A percentile compares a stretch with the other conserved stretches of the same genome.
Evolutionary conservation across 1,284 basidiomycete genomes (phyloP).

Genomic region (Ceratobasidium sp.): DNA sequence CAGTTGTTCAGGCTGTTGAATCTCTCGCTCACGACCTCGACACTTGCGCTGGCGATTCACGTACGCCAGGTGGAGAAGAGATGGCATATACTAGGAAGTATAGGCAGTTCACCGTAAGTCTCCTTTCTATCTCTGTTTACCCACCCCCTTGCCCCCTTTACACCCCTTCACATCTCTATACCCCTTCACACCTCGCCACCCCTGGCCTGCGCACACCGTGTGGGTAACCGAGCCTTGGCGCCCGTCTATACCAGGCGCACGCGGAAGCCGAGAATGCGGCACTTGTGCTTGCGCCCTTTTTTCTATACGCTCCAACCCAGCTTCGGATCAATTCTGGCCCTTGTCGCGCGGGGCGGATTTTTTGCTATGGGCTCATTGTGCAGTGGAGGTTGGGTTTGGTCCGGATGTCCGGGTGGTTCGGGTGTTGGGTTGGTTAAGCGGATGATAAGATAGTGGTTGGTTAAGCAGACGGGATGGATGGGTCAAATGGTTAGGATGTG

Average conservation of each 20-base stretch:
- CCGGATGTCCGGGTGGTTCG: too few relatives aligned
- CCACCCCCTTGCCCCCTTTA: background rate
- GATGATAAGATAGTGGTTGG: too few relatives aligned
- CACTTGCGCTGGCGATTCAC: constrained; percentile 83
- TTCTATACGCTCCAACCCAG: constrained; percentile 16
- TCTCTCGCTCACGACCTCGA: constrained; percentile 83
- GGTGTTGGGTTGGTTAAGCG: too few relatives aligned
- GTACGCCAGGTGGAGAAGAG: constrained; percentile 74
- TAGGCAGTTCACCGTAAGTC: constrained; percentile 86
- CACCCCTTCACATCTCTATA: background rate
- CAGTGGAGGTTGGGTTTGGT: too few relatives aligned
- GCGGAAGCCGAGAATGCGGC: constrained; percentile 30
- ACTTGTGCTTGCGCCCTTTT: constrained; percentile 42
- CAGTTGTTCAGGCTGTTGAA: constrained; percentile 89
- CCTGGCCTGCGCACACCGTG: background rate
- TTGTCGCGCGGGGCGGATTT: too few relatives aligned
- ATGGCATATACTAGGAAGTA: constrained; percentile 71
- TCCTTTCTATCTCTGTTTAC: constrained; percentile 31
- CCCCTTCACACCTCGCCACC: background rate
- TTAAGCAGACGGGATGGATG: too few relatives aligned
- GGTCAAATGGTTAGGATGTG: too few relatives aligned
- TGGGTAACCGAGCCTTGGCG: constrained; percentile 1
- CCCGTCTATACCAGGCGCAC: background rate
- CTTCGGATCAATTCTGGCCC: too few relatives aligned
- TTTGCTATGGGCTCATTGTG: too few relatives aligned